phyloP scores from a whole-genome alignment of 352 stramenopile genomes.

The Pythium inflatum region DNA sequence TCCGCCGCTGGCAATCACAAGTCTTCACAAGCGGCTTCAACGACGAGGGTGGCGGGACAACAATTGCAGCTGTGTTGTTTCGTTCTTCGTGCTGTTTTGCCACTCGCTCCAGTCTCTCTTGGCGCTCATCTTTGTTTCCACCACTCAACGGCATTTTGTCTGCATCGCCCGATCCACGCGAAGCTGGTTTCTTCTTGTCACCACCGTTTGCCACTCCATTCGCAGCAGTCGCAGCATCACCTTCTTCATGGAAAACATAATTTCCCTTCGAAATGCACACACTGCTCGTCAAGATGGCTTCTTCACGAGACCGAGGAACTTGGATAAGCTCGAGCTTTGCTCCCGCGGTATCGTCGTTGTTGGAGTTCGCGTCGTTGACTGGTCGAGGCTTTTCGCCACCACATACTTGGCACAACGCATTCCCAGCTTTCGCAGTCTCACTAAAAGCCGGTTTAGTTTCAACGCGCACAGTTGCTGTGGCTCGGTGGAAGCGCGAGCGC shows the following conservation, averaged over 20 bases:
- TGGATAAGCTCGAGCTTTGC: constrained; percentile 58
- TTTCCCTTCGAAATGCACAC: constrained; percentile 68
- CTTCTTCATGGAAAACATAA: constrained; percentile 79
- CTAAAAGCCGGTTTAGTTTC: constrained; percentile 56
- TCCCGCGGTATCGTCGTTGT: background rate
- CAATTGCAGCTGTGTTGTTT: constrained; percentile 46
- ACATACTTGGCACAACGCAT: constrained; percentile 51
- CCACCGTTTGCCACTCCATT: background rate
- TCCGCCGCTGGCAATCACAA: constrained; percentile 33
- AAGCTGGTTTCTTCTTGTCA: constrained; percentile 55
- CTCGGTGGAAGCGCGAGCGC: constrained; percentile 46
- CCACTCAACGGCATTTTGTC: constrained; percentile 70
- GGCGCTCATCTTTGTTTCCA: constrained; percentile 68
- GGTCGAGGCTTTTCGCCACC: constrained; percentile 55
- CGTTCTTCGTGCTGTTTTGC: constrained; percentile 71
- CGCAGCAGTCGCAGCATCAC: constrained; percentile 28
- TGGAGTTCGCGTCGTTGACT: constrained; percentile 9
- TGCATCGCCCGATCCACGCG: constrained; percentile 39
- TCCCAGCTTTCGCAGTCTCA: constrained; percentile 29
- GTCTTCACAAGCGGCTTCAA: constrained; percentile 30
- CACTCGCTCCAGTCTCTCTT: constrained; percentile 68
- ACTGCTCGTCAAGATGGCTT: constrained; percentile 66
- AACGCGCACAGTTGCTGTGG: constrained; percentile 57
- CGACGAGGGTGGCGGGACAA: constrained; percentile 10
- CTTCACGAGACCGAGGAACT: constrained; percentile 62